Evolutionary conservation across 805 yeast genomes (phyloP).

Genomic region (Lipomyces yamadae): DNA sequence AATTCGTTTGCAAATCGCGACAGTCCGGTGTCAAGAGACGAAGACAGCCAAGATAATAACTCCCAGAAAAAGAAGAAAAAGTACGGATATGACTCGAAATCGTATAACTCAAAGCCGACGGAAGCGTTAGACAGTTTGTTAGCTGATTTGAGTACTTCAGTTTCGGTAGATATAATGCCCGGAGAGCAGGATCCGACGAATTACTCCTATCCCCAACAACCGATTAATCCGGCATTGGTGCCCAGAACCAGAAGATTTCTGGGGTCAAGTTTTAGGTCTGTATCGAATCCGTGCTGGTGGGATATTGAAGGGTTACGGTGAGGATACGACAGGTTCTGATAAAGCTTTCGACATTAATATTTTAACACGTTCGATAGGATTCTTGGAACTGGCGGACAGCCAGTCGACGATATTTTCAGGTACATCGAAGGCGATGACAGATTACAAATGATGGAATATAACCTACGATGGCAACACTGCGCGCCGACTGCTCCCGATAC

Average conservation of each 20-base stretch:
- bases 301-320: conserved; percentile 56
- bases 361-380: conserved; percentile 46
- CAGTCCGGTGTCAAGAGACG: conserved; percentile 7
- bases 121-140: conserved; percentile 60
- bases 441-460: conserved; percentile 64
- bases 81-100: conserved; percentile 31
- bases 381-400: conserved; percentile 84
- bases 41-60: conserved; percentile 6
- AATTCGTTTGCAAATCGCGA: conserved; percentile 55
- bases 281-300: conserved; percentile 78
- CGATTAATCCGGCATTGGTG: conserved; percentile 80
- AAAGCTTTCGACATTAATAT: background rate
- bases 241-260: conserved; percentile 52
- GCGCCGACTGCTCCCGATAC: conserved; percentile 98
- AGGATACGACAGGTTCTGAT: background rate
- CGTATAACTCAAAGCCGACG: conserved; percentile 38
- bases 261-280: conserved; percentile 50
- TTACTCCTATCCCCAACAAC: conserved; percentile 83
- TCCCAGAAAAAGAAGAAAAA: conserved; percentile 32
- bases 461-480: conserved; percentile 80
- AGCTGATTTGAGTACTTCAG: conserved; percentile 57
- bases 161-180: conserved; percentile 81
- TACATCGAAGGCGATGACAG: conserved; percentile 58
- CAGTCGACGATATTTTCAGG: conserved; percentile 73
- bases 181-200: conserved; percentile 89